Conservation (phyloP, 2,329 filamentous ascomycete species). For the Aspergillus sp. region DNA sequence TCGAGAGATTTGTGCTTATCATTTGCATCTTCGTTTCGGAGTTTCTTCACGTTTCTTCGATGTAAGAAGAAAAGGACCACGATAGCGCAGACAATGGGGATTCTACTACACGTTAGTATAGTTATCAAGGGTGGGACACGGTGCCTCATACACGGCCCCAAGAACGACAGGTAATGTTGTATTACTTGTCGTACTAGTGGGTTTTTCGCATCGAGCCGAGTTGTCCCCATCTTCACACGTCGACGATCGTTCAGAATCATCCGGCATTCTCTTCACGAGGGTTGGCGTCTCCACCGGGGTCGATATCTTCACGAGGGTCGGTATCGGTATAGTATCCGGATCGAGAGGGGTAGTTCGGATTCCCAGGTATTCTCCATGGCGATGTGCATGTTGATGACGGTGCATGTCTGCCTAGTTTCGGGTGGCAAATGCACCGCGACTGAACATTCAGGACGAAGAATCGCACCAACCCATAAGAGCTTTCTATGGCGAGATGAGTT, state of each 20-base stretch:
- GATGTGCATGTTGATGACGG: constrained; percentile 23
- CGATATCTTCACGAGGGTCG: constrained; percentile 29
- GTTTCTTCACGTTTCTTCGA: constrained; percentile 72
- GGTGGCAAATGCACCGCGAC: neutral
- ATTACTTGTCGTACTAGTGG: constrained; percentile 56
- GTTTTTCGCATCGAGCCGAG: constrained; percentile 61
- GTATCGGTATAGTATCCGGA: constrained; percentile 32
- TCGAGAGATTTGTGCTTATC: constrained; percentile 92
- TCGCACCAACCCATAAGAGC: neutral
- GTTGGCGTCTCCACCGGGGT: constrained; percentile 26
- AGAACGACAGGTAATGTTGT: constrained; percentile 70
- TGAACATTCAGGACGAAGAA: neutral
- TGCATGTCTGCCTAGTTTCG: constrained; percentile 27
- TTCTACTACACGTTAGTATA: constrained; percentile 53
- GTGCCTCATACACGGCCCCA: constrained; percentile 66
- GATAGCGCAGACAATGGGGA: constrained; percentile 72
- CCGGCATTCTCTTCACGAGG: constrained; percentile 34
- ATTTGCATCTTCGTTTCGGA: constrained; percentile 75
- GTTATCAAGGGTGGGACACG: neutral
- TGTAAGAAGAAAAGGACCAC: constrained; percentile 77
- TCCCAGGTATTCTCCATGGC: constrained; percentile 32
- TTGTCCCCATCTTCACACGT: constrained; percentile 31
- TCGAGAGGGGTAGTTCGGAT: constrained; percentile 26
- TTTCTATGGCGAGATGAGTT: neutral
- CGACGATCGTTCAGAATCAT: constrained; percentile 19